Percentiles rank a stretch among this genome's conserved stretches.
These are phyloP conservation scores for Monsonia emarginata DNA, from an alignment of 441 rosid genomes.

Conservation along the genomic window DNA sequence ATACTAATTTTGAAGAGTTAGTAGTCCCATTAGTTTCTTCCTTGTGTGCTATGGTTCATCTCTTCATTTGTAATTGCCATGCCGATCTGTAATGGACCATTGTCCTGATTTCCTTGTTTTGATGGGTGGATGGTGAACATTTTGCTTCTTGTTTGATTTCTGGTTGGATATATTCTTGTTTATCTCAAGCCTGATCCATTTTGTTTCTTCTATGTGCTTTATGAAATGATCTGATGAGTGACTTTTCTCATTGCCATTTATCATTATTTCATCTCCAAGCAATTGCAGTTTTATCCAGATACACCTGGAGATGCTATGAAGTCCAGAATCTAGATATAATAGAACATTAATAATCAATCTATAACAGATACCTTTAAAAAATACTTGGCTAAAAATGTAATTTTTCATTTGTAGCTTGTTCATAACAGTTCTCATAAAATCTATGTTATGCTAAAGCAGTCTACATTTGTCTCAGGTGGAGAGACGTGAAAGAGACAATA, in stretches of 20 bases:
- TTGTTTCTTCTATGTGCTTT: neutral
- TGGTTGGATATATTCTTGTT: neutral
- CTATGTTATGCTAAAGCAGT: slow-evolving; percentile 14
- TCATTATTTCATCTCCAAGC: neutral
- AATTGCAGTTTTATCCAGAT: neutral
- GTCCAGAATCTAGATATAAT: neutral
- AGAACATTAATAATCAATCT: slow-evolving; percentile 1
- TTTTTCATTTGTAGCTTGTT: neutral
- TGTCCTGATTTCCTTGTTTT: slow-evolving; percentile 5
- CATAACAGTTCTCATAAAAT: neutral
- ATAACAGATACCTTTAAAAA: neutral
- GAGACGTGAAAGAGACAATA: slow-evolving; percentile 85
- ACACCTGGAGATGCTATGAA: slow-evolving; percentile 1
- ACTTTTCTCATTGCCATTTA: neutral
- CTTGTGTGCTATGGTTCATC: neutral
- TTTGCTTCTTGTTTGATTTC: neutral
- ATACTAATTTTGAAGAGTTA: neutral
- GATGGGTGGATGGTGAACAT: neutral
- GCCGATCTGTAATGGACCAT: neutral
- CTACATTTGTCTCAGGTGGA: slow-evolving; percentile 61
- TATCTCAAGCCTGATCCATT: neutral
- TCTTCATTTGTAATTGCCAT: neutral
- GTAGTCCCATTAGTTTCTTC: neutral
- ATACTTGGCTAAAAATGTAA: neutral
- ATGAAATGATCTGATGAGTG: neutral